A percentile compares a stretch with the other conserved stretches of the same genome.
phyloP scores from a whole-genome alignment of 306 rosid genomes.

The Purshia tridentata region DNA sequence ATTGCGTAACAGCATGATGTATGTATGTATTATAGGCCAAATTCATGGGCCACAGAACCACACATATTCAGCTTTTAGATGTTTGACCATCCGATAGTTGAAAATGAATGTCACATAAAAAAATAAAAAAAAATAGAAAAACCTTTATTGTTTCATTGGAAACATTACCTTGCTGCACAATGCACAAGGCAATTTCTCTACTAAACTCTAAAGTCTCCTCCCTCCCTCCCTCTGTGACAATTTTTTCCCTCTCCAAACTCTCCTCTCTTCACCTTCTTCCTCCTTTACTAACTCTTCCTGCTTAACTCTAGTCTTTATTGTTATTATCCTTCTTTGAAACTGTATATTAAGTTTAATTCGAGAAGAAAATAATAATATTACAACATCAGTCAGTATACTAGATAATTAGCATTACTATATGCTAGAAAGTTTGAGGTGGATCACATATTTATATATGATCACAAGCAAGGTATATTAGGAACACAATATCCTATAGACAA shows the following conservation, averaged over 20 bases:
- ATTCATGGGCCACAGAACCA: not conserved
- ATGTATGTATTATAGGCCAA: not conserved
- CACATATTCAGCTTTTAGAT: slow-evolving; percentile 3
- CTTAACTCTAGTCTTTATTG: too few relatives aligned
- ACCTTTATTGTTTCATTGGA: not conserved
- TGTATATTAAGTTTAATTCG: too few relatives aligned
- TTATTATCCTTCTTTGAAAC: too few relatives aligned
- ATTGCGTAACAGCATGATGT: not conserved
- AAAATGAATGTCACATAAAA: not conserved
- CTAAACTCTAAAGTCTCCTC: slow-evolving; percentile 1
- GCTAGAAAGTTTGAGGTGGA: too few relatives aligned
- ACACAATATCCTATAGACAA: too few relatives aligned
- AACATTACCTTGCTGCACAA: not conserved
- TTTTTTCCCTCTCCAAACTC: too few relatives aligned
- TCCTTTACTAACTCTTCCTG: not conserved
- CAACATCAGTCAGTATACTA: too few relatives aligned
- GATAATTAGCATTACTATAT: too few relatives aligned
- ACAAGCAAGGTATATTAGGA: too few relatives aligned
- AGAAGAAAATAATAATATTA: too few relatives aligned
- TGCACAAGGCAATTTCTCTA: not conserved
- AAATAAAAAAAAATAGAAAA: too few relatives aligned
- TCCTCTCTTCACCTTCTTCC: not conserved
- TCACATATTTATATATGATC: too few relatives aligned
- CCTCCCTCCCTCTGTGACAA: not conserved
- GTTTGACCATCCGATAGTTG: not conserved